Evolutionary conservation across 345 rosid genomes (phyloP), one percentile per base, ranked within the genome.

Genomic region (Angophora floribunda): DNA sequence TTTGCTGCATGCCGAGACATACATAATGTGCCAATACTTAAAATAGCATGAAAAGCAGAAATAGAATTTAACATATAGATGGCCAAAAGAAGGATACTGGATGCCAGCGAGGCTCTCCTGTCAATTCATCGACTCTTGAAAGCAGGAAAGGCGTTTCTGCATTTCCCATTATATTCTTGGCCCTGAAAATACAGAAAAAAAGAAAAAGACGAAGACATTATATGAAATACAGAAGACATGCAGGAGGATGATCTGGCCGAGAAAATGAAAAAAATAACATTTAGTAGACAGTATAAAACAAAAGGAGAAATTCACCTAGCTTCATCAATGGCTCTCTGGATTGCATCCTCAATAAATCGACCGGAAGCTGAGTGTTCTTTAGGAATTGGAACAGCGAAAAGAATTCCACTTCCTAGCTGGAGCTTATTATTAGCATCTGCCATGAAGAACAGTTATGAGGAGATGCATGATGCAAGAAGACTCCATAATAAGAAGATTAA

Each of bases 141-240:
- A 98, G 99, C 90, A 98, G 92, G 93, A 96, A 97, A 10, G 98
- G 99, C 87, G 98, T 98, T 91, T 96, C 99, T 16, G 98, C 97
- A 91, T 86, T 95, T 90, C 99, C 99, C 22, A 92, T 93, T 90
- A 95, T 87, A 86, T 94, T 95, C 93, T 94, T 93, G 51, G 94
- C 96, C 95, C 99, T 95, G 93, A 78, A 47, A 45, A 93, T 52
- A 21, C 65, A 87, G 63, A 65, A 22, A 57, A 41, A 51, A 36
- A 36, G 50, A 24, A 65, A n/a, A n/a, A n/a, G n/a, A n/a, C n/a
- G 78, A 70, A 32, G 45, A 75, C 82, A 75, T 36, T 41, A 36
- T 41, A 21, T 75, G 82, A 75, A 67, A 75, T 41, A 41, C 45
- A 85, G 24, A 55, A 53, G 51, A 61, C 55, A 32, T 21, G 67